Conservation (phyloP, 768 basidiomycete species). For the Suillus subaureus region DNA sequence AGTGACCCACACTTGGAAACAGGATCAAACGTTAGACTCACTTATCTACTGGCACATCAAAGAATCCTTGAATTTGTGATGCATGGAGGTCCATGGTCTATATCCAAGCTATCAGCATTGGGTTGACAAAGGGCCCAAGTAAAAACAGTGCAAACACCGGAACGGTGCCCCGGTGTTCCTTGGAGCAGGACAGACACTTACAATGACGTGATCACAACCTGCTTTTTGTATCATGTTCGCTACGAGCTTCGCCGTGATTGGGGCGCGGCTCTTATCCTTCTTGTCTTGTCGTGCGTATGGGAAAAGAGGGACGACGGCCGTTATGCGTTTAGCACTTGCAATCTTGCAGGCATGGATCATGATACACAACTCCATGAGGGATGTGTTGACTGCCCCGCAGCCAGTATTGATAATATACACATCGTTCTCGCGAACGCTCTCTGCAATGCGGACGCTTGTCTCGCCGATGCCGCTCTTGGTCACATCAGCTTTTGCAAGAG, state of each 20-base stretch:
- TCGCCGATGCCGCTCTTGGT: slow-evolving; percentile 90
- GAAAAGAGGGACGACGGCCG: slow-evolving; percentile 96
- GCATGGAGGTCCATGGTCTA: slow-evolving; percentile 99
- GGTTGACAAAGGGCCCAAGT: not conserved
- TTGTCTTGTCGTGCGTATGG: slow-evolving; percentile 98
- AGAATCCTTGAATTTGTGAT: slow-evolving; percentile 99
- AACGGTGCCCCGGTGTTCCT: not conserved
- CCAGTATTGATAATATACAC: slow-evolving; percentile 98
- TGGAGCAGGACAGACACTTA: slow-evolving; percentile 43
- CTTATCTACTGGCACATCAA: slow-evolving; percentile 99
- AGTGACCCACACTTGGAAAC: slow-evolving; percentile 15
- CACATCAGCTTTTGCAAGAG: slow-evolving; percentile 85
- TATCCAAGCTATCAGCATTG: slow-evolving; percentile 9
- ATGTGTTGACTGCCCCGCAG: slow-evolving; percentile 83
- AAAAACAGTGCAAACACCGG: slow-evolving; percentile 1
- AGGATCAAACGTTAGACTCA: slow-evolving; percentile 47
- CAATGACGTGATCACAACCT: slow-evolving; percentile 96
- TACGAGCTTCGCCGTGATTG: slow-evolving; percentile 97
- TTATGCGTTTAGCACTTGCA: slow-evolving; percentile 97
- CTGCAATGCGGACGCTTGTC: slow-evolving; percentile 87
- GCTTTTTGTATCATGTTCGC: slow-evolving; percentile 96
- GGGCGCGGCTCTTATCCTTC: slow-evolving; percentile 98
- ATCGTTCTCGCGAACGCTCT: slow-evolving; percentile 97
- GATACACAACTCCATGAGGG: slow-evolving; percentile 97
- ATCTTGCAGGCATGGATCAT: slow-evolving; percentile 99